Base-by-base conservation (phyloP, 164 flowering plant species). In the Chimonanthus praecox region DNA sequence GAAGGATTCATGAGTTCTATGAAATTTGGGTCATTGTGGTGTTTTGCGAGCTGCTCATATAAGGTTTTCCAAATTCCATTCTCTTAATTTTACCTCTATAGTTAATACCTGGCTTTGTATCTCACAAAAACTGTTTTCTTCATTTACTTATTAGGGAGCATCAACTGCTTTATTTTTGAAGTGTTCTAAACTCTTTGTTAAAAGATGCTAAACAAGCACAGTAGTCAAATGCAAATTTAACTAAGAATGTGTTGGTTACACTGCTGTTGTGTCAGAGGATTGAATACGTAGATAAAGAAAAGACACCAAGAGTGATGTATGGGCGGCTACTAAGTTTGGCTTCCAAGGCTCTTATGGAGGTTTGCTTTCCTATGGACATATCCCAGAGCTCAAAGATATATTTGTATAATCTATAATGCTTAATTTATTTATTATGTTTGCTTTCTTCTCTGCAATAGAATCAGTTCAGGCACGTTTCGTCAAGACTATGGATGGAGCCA, bases 291-390 rank as follows among this genome's bases (percentile, higher is more conserved):
- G 72, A 73, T 0, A 79, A 80, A 50, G 80, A 77, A 62, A 77
- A 78, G 71, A 33, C 70, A 44, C 83, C 87, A 13, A 78, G 84
- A 58, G 81, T 78, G 75, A 84, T 94, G 92, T 88, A 90, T 81
- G 81, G 75, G 21, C 84, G 88, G 49, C 92, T 94, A 60, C 82
- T 89, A 18, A 80, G 82, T 76, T 62, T 92, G 85, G 98, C 98
- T 63, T 86, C 90, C 44, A 77, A 47, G 76, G 75, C 89, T 71
- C 92, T 88, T 76, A 83, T 84, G 67, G 83, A 84, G 93, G 97
- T 90, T 60, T 67, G 69, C 8, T 48, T 44, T 20, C 5, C 47
- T 10, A 48, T 16, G n/a, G 47, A 61, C 64, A 47, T 49, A 71
- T 46, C 63, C 67, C 45, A 20, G 6, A 60, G 43, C 16, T 5